Percentiles rank a stretch among this genome's conserved stretches.
Evolutionary conservation across 176 grass and related monocot species (phyloP).

Genomic region (Canna indica): DNA sequence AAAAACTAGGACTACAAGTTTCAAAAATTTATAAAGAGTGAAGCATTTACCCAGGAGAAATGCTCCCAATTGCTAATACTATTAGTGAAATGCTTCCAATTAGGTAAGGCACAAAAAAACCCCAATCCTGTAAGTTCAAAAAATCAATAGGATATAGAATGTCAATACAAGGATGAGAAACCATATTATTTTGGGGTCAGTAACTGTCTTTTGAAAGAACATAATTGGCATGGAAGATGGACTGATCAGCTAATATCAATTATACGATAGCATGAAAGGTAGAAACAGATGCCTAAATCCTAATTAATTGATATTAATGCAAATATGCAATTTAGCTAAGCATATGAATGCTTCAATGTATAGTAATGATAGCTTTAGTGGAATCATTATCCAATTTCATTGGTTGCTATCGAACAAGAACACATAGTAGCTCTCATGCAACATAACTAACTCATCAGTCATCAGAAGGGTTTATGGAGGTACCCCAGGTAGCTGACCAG

Average conservation of each 20-base stretch:
- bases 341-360: background rate
- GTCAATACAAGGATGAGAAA: background rate
- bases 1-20: background rate
- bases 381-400: background rate
- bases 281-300: background rate
- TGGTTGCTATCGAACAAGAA: background rate
- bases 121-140: conserved; percentile 56
- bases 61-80: conserved; percentile 71
- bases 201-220: background rate
- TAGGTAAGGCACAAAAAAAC: conserved; percentile 93
- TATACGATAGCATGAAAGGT: background rate
- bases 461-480: background rate
- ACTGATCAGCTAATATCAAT: background rate
- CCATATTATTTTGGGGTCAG: background rate
- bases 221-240: background rate
- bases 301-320: background rate
- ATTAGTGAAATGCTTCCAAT: conserved; percentile 79
- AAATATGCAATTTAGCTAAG: background rate
- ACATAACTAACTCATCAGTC: background rate
- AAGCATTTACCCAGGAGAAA: conserved; percentile 62
- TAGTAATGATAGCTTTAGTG: background rate
- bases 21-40: background rate
- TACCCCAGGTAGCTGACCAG: conserved; percentile 92
- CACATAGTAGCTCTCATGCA: background rate
- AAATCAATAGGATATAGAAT: background rate